Conservation (phyloP, 2,329 filamentous ascomycete species). For the Botrytis fabae region DNA sequence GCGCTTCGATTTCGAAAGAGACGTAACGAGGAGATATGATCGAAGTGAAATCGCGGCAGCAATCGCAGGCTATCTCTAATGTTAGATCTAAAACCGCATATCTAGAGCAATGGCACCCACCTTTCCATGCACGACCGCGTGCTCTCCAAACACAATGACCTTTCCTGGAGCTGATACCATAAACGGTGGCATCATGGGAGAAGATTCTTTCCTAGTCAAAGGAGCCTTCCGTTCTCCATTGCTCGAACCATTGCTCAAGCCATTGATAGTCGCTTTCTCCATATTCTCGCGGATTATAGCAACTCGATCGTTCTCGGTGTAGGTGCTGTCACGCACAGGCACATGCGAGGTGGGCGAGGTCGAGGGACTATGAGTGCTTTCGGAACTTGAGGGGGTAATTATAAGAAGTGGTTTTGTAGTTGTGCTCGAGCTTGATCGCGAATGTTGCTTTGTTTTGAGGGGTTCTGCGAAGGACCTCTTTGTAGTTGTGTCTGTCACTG, state of each 20-base stretch:
- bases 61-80: slow-evolving; percentile 68
- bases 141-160: slow-evolving; percentile 97
- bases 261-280: slow-evolving; percentile 27
- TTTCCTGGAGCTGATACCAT: slow-evolving; percentile 98
- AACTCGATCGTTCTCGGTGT: slow-evolving; percentile 9
- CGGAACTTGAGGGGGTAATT: slow-evolving; percentile 24
- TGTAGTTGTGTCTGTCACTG: slow-evolving; percentile 19
- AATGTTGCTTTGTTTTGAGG: slow-evolving; percentile 14
- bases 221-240: slow-evolving; percentile 23
- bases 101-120: slow-evolving; percentile 46
- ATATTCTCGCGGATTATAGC: slow-evolving; percentile 18
- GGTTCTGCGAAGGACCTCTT: slow-evolving; percentile 13
- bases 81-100: neutral
- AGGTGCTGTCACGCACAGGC: slow-evolving; percentile 3
- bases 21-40: slow-evolving; percentile 94
- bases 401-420: slow-evolving; percentile 22
- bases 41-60: slow-evolving; percentile 92
- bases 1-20: slow-evolving; percentile 86
- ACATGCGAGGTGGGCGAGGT: slow-evolving; percentile 24
- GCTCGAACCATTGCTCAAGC: slow-evolving; percentile 27
- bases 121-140: slow-evolving; percentile 97
- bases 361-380: slow-evolving; percentile 21
- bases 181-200: slow-evolving; percentile 79
- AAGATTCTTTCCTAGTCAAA: slow-evolving; percentile 56
- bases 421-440: slow-evolving; percentile 22